Conservation (phyloP, 768 basidiomycete genomes). For the Calocybe gangraenosa region DNA sequence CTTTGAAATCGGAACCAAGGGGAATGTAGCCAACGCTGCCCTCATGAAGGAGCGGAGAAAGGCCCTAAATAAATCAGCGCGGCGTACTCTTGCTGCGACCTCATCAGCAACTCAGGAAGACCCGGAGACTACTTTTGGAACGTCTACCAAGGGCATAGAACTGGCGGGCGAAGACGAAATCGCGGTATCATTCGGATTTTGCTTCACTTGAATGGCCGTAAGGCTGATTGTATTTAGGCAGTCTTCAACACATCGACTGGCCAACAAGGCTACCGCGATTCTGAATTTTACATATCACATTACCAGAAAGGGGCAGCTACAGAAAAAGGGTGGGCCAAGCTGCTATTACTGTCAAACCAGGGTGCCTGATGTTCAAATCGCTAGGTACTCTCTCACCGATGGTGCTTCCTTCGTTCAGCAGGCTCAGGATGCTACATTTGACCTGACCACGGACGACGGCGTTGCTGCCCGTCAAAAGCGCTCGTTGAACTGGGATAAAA, state of each 20-base stretch:
- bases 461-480: slow-evolving; percentile 52
- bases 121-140: slow-evolving; percentile 28
- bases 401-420: slow-evolving; percentile 87
- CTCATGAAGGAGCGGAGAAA: slow-evolving; percentile 89
- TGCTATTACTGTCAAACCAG: neutral
- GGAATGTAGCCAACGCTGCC: slow-evolving; percentile 53
- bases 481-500: slow-evolving; percentile 89
- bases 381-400: slow-evolving; percentile 83
- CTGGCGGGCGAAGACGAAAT: slow-evolving; percentile 82
- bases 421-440: slow-evolving; percentile 75
- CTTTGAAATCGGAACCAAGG: slow-evolving; percentile 82
- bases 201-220: no score
- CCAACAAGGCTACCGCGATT: slow-evolving; percentile 63
- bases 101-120: slow-evolving; percentile 29
- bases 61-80: slow-evolving; percentile 62
- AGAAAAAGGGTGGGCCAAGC: slow-evolving; percentile 77
- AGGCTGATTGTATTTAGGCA: slow-evolving; percentile 52
- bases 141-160: slow-evolving; percentile 36
- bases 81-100: slow-evolving; percentile 36
- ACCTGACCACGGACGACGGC: slow-evolving; percentile 78
- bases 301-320: slow-evolving; percentile 82
- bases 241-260: slow-evolving; percentile 58
- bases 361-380: neutral
- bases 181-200: slow-evolving; percentile 43
- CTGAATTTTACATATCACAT: slow-evolving; percentile 90